These are phyloP conservation scores for Epicoccum sorghinum DNA, from an alignment of 2,329 filamentous ascomycete genomes.

Conservation along the genomic window DNA sequence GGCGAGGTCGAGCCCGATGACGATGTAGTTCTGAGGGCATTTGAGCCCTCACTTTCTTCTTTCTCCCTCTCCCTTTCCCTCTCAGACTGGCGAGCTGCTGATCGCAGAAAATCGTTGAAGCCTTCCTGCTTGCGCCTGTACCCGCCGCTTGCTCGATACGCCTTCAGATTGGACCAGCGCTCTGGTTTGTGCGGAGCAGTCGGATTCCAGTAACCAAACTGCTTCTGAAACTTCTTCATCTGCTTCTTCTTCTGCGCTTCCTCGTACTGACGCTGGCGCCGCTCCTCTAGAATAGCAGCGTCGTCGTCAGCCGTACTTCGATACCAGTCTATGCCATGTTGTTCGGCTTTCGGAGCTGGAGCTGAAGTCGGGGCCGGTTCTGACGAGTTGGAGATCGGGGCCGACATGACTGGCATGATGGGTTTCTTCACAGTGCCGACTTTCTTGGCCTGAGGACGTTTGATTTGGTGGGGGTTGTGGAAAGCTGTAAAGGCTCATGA, in stretches of 20 bases:
- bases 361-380: constrained; percentile 22
- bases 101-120: constrained; percentile 33
- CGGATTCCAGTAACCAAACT: constrained; percentile 63
- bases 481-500: constrained; percentile 40
- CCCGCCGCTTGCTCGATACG: constrained; percentile 34
- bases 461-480: constrained; percentile 42
- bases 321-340: constrained; percentile 52
- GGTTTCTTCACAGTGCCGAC: constrained; percentile 32
- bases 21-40: constrained; percentile 18
- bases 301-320: constrained; percentile 88
- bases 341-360: constrained; percentile 19
- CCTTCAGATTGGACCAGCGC: constrained; percentile 34
- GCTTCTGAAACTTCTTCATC: constrained; percentile 75
- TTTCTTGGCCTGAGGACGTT: constrained; percentile 41
- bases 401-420: constrained; percentile 24
- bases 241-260: constrained; percentile 66
- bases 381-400: constrained; percentile 19
- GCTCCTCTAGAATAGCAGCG: constrained; percentile 67
- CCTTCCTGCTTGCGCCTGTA: constrained; percentile 32
- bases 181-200: constrained; percentile 32
- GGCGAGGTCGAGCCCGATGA: constrained; percentile 21
- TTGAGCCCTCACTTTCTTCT: constrained; percentile 22
- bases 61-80: constrained; percentile 5
- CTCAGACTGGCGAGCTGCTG: constrained; percentile 20
- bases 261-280: constrained; percentile 74